These are phyloP conservation scores for Larix sibirica DNA, from an alignment of 83 land plant species.

Conservation along the genomic window DNA sequence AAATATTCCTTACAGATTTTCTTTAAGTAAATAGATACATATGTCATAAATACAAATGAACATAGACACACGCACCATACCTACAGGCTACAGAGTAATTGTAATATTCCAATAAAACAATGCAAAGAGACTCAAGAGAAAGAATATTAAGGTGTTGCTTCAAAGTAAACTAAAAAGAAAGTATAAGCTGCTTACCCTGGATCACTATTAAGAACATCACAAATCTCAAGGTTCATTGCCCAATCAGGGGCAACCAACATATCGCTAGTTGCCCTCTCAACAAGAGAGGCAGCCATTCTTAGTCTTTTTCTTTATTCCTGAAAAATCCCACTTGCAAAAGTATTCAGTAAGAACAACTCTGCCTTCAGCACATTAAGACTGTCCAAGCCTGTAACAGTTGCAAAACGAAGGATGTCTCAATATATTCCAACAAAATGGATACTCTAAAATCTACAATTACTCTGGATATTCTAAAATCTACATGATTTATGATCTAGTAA, in stretches of 20 bases:
- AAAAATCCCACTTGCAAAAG: neutral
- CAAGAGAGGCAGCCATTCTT: constrained; percentile 56
- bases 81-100: too few species aligned
- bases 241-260: constrained; percentile 78
- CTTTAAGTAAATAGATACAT: too few species aligned
- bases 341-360: neutral
- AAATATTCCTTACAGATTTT: too few species aligned
- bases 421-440: neutral
- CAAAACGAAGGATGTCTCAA: neutral
- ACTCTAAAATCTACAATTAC: neutral
- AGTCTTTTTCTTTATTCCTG: neutral
- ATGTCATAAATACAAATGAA: too few species aligned
- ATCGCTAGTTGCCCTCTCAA: constrained; percentile 71
- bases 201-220: constrained; percentile 72
- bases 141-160: neutral
- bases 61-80: too few species aligned
- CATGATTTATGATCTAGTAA: neutral
- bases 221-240: constrained; percentile 87
- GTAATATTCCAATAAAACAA: too few species aligned
- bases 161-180: neutral
- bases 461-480: neutral
- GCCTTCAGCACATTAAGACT: neutral
- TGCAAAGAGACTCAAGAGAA: neutral
- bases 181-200: constrained; percentile 49
- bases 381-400: constrained; percentile 8